These are phyloP conservation scores for Alternaria triticina DNA, from an alignment of 2,329 filamentous ascomycete genomes.

Conservation along the genomic window DNA sequence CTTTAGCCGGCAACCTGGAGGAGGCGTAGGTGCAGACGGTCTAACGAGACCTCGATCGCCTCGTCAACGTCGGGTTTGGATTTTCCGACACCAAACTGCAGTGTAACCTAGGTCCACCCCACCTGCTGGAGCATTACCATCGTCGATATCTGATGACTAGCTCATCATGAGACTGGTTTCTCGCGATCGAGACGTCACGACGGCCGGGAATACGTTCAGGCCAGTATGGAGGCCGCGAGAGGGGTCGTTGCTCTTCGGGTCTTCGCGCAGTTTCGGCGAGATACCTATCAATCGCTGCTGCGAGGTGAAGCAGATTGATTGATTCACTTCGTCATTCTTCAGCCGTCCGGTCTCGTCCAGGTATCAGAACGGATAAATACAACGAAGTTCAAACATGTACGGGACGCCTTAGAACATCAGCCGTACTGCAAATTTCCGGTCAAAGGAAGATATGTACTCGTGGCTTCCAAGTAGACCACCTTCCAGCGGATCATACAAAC, in stretches of 20 bases:
- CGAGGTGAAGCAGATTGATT: neutral
- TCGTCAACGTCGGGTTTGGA: conserved; percentile 7
- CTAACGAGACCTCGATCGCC: neutral
- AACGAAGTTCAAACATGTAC: neutral
- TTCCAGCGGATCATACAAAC: neutral
- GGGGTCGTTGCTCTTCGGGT: neutral
- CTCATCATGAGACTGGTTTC: neutral
- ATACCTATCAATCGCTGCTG: neutral
- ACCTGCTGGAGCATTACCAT: neutral
- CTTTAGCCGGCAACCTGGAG: conserved; percentile 11
- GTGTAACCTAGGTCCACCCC: conserved; percentile 11
- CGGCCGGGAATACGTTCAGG: neutral
- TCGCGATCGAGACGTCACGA: neutral
- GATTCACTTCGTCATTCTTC: neutral
- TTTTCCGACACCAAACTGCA: conserved; percentile 8
- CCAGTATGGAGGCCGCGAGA: neutral
- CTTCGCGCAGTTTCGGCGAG: neutral
- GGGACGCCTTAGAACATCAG: neutral
- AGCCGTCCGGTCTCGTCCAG: neutral
- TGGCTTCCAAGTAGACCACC: neutral
- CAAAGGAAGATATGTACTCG: neutral
- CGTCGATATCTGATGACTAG: neutral
- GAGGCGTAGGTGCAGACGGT: neutral
- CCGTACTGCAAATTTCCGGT: neutral
- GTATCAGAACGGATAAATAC: conserved; percentile 1